Base-by-base conservation (phyloP, 441 rosid species). In the Manihot esculenta region DNA sequence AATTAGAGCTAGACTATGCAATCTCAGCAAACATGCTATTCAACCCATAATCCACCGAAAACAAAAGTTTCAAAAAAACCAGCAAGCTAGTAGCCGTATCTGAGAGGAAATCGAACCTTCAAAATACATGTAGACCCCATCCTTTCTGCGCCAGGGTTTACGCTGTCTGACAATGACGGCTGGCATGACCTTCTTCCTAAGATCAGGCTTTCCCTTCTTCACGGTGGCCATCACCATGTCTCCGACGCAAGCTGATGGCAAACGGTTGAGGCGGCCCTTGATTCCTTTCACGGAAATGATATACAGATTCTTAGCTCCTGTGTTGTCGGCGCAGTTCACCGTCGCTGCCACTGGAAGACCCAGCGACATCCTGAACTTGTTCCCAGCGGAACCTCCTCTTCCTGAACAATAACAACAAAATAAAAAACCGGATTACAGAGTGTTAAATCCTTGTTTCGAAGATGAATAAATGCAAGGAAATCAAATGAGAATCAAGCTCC, bases 261-360 rank as follows among this genome's bases (percentile, higher is more conserved):
- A 74, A 3, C 92, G 73, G 79, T 87, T 88, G 24, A 91, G 87
- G 2, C 90, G 84, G 1, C 94, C 94, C 67, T 91, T 89, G 81
- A 91, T 89, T 10, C 97, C 93, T 64, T 91, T 89, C 63, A 91
- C 93, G 0, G 91, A 91, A 20, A 91, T 89, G 73, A 91, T 87
- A 83, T 90, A 90, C 2, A 90, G 89, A 73, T 77, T 91, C 90
- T 93, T 93, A 0, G 98, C 97, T 18, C 97, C 92, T 0, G 98
- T 93, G 84, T 93, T 93, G 18, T 89, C 98, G 0, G 94, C 94
- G 51, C 93, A 90, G 86, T 93, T 93, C 75, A 93, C 93, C 0
- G 95, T 93, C 8, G 97, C 95, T n/a, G 95, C 97, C 75, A 90
- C 97, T 2, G 98, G 95, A 14, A 93, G 86, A 90, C 95, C 98